Conservation (phyloP, 176 grass and related monocot species). For the Carex scoparia region DNA sequence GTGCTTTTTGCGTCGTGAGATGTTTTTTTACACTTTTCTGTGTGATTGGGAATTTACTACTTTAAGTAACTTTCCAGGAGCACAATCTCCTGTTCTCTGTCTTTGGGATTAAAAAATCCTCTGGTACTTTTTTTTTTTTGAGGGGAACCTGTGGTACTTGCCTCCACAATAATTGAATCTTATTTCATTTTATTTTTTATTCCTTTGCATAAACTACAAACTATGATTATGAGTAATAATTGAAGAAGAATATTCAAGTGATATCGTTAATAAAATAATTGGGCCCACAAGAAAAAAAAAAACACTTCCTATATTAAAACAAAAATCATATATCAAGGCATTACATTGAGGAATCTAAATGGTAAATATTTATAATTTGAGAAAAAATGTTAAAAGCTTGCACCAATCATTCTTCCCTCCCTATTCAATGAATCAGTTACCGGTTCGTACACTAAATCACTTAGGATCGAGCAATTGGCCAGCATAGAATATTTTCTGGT, state of each 20-base stretch:
- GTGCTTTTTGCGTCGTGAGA: constrained; percentile 8
- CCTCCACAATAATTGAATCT: background rate
- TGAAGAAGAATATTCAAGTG: background rate
- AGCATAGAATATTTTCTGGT: background rate
- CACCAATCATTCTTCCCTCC: background rate
- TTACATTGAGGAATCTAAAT: background rate
- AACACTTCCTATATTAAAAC: background rate
- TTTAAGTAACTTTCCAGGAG: background rate
- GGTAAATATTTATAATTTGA: background rate
- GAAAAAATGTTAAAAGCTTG: background rate
- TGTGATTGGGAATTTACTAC: constrained; percentile 6
- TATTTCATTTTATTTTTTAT: background rate
- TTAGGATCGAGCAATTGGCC: background rate
- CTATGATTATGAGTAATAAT: background rate
- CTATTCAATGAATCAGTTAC: no score
- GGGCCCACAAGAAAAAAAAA: background rate
- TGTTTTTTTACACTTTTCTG: background rate
- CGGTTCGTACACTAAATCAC: background rate
- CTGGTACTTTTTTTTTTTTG: background rate
- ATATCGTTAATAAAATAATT: background rate
- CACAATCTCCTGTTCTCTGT: background rate
- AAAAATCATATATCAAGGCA: background rate
- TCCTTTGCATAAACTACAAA: background rate
- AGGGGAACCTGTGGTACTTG: background rate
- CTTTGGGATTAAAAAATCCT: background rate